These are phyloP conservation scores for Diphasiastrum complanatum DNA, from an alignment of 83 land plant genomes.

Conservation along the genomic window DNA sequence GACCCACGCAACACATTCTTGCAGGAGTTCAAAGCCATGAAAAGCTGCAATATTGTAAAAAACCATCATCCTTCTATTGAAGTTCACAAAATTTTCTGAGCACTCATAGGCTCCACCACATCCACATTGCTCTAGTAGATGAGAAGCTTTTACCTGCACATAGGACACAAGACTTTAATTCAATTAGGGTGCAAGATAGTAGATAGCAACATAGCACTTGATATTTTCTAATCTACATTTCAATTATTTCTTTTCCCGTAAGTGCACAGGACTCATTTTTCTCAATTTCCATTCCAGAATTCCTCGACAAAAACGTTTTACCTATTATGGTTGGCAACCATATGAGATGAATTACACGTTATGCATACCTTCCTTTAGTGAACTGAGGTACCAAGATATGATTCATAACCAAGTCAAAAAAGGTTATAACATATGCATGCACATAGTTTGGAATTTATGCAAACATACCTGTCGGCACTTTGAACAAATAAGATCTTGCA, in stretches of 20 bases:
- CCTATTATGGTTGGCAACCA: background rate
- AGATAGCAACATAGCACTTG: background rate
- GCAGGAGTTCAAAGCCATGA: conserved; percentile 69
- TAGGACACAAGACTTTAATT: background rate
- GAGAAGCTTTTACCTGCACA: conserved; percentile 69
- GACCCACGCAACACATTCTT: conserved; percentile 75
- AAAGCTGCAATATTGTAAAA: conserved; percentile 56
- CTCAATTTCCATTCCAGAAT: background rate
- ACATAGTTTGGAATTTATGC: background rate
- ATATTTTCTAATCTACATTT: background rate
- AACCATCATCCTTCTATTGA: conserved; percentile 58
- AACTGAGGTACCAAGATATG: background rate
- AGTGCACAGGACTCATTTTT: background rate
- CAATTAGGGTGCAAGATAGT: background rate
- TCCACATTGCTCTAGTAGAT: conserved; percentile 81
- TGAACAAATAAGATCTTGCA: conserved; percentile 83
- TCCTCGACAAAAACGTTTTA: background rate
- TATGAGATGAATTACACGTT: background rate
- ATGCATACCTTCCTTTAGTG: background rate
- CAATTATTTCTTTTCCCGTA: background rate
- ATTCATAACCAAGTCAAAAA: background rate
- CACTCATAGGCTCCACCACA: conserved; percentile 89
- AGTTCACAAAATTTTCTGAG: conserved; percentile 59
- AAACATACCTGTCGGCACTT: conserved; percentile 56
- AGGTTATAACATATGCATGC: background rate